Base-by-base conservation (phyloP, 1,139 yeast species). In the Pichia sp. region DNA sequence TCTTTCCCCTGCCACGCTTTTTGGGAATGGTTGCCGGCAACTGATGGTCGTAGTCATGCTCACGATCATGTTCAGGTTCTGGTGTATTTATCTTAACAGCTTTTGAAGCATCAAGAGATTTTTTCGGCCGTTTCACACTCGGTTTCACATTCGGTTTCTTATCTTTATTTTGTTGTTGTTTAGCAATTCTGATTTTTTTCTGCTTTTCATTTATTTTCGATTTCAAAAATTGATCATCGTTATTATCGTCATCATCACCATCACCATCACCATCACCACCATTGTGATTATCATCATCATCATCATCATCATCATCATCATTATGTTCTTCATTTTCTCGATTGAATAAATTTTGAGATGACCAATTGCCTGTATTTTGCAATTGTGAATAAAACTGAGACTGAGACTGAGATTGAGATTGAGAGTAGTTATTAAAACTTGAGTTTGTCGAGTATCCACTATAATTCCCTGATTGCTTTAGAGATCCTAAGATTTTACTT, bases 381-480 rank as follows among this genome's bases (percentile, higher is more conserved):
- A 7, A 25, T 29, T 38, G 6, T 23, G n/a, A 25, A 1, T 9
- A 18, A n/a, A n/a, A n/a, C n/a, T n/a, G n/a, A n/a, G 7, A 24
- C 7, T 32, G 35, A 16, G 35, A 32, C 16, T 32, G 35, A 3
- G 35, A 30, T n/a, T 30, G 16, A n/a, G 35, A 16, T 18, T 32
- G 35, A 2, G 36, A 32, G 11, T 18, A 32, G 13, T 42, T 37
- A 20, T 39, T 43, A 20, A 49, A 40, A 39, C 52, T 49, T 9
- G 52, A 49, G 42, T 44, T 46, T 5, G 49, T 26, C 2, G 41
- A 41, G 30, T 40, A 49, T n/a, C 52, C 52, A 38, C 49, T 49
- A 12, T 46, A 49, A 16, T 46, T 46, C 5, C 38, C 24, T 1
- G 47, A 23, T 12, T 45, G 40, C 23, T 48, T 48, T 39, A 42